Evolutionary conservation across 169 alveolate species (phyloP).

Genomic region (Plasmodium knowlesi): DNA sequence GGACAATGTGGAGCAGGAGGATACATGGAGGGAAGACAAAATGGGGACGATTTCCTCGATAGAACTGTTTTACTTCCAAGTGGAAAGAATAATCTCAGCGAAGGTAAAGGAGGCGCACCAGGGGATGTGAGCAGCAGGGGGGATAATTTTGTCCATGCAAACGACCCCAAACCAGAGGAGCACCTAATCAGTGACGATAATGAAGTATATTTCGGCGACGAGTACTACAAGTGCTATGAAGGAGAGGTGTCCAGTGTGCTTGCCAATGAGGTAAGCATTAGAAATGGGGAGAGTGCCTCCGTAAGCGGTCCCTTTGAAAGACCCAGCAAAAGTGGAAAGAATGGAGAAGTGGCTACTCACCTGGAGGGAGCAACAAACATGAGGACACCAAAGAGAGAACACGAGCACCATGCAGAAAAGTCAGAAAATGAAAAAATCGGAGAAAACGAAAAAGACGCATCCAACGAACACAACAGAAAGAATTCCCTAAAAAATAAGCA

Average conservation of each 20-base stretch:
- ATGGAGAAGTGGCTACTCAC: background rate
- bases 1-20: background rate
- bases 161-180: background rate
- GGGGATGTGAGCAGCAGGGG: background rate
- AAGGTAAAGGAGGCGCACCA: background rate
- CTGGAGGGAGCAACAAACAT: background rate
- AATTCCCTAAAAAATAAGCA: background rate
- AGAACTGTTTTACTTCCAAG: background rate
- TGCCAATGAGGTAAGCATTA: background rate
- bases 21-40: background rate
- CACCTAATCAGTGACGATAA: background rate
- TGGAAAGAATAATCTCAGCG: background rate
- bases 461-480: background rate
- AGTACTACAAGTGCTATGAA: conserved; percentile 8
- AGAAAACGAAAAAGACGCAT: background rate
- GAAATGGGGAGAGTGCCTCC: background rate
- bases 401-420: background rate
- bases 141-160: background rate
- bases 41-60: background rate
- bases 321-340: background rate
- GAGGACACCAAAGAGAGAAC: background rate
- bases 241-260: background rate
- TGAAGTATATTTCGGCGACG: conserved; percentile 54
- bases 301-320: background rate
- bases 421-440: background rate